Percentiles rank a stretch among this genome's conserved stretches.
phyloP scores from a whole-genome alignment of 2,329 filamentous ascomycete species.

The Didymella lethalis region DNA sequence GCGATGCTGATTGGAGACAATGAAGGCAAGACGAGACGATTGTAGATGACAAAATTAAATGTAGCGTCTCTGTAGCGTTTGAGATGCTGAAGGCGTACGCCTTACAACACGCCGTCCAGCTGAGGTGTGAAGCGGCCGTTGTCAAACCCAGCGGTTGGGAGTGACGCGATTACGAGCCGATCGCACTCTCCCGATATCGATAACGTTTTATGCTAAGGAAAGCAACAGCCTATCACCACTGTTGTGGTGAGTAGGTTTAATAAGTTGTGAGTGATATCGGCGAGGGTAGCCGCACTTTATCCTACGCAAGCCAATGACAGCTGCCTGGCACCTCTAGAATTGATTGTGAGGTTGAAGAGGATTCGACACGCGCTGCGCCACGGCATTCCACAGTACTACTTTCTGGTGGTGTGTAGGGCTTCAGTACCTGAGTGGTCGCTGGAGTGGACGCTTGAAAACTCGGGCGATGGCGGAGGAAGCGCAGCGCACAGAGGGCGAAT shows the following conservation, averaged over 20 bases:
- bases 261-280: constrained; percentile 14
- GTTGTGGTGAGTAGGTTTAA: constrained; percentile 12
- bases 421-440: constrained; percentile 13
- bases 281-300: constrained; percentile 7
- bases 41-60: background rate
- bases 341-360: constrained; percentile 3
- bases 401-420: constrained; percentile 13
- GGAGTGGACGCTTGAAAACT: constrained; percentile 6
- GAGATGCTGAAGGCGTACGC: constrained; percentile 4
- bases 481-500: constrained; percentile 18
- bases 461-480: constrained; percentile 12
- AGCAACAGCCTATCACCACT: constrained; percentile 14
- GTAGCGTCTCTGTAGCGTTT: background rate
- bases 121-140: constrained; percentile 16
- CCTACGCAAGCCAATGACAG: constrained; percentile 14
- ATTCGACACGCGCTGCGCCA: constrained; percentile 12
- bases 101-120: constrained; percentile 12
- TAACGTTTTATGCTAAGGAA: constrained; percentile 6
- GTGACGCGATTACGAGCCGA: constrained; percentile 18
- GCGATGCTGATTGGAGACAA: background rate
- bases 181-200: constrained; percentile 23
- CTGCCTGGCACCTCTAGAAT: constrained; percentile 5
- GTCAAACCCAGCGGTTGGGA: constrained; percentile 20
- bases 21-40: background rate
- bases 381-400: constrained; percentile 7